Evolutionary conservation across 345 rosid species (phyloP), one percentile per base, ranked within the genome.

Genomic region (Salix exigua): DNA sequence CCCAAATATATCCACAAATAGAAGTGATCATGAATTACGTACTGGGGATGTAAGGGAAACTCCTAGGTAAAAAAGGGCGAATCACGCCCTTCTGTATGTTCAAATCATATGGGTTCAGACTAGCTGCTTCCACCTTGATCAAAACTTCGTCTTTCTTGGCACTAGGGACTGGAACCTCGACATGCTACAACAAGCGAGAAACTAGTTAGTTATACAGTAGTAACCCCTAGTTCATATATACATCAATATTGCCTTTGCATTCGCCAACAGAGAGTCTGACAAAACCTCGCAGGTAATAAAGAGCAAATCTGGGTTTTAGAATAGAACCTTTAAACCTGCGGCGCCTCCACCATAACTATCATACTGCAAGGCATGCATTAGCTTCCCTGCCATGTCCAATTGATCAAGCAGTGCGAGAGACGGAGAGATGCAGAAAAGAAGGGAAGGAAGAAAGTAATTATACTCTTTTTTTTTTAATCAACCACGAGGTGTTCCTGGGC

Each of bases 341-440:
- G 69, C 79, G 16, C 88, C 88, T 25, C 90, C 88, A 11, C 88
- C 90, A 72, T 85, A 88, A 23, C 82, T 50, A 14, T 80, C 73
- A 74, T 85, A 88, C 11, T 82, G 88, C 75, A 87, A 81, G 51
- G 90, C 90, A 18, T 71, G 81, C 87, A 87, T 87, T 2, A 82
- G 67, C 73, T 85, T 82, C 16, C 48, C 80, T 19, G 86, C 83
- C 88, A 87, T 85, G n/a, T 67, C 37, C 25, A 64, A 13, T 5
- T 35, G 63, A 66, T n/a, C n/a, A n/a, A 66, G 40, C 26, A 14
- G 42, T 2, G 28, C 17, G 5, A 44, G 17, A 44, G 50, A 44
- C 16, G 4, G 5, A 44, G 48, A 42, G 48, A 44, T 3, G 0
- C 50, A 0, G 13, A 44, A 0, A 44, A 13, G 17, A 4, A 44